phyloP scores from a whole-genome alignment of 495 filamentous ascomycete genomes.

The Xanthoparmelia taractica region DNA sequence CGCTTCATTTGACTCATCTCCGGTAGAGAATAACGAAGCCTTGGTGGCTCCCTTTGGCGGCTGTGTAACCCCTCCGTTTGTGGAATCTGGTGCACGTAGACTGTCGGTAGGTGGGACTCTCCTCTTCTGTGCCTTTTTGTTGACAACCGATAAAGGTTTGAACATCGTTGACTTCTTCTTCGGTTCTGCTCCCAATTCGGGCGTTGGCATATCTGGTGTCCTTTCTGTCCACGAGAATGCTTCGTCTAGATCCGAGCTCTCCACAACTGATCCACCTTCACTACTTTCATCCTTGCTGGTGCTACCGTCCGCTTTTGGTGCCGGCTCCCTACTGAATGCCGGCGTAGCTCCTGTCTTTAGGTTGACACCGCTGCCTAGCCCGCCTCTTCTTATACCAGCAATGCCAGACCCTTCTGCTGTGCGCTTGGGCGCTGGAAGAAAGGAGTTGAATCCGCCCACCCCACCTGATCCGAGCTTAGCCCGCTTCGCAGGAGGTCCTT shows the following conservation, averaged over 20 bases:
- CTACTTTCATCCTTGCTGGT: constrained; percentile 13
- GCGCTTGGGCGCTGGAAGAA: constrained; percentile 81
- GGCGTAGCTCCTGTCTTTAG: constrained; percentile 73
- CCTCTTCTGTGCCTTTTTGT: constrained; percentile 61
- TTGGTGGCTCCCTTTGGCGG: constrained; percentile 40
- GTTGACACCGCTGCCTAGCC: constrained; percentile 47
- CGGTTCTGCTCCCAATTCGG: constrained; percentile 55
- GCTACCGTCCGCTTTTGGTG: not conserved
- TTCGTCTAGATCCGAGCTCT: constrained; percentile 15
- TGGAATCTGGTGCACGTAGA: constrained; percentile 10
- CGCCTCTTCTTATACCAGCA: constrained; percentile 31
- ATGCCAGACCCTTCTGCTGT: constrained; percentile 36
- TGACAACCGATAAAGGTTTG: constrained; percentile 74
- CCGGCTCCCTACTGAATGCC: constrained; percentile 59
- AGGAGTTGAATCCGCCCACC: constrained; percentile 72
- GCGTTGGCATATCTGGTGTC: constrained; percentile 27
- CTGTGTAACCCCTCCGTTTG: constrained; percentile 5
- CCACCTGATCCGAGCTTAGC: constrained; percentile 49
- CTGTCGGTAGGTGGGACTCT: constrained; percentile 30
- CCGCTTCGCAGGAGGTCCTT: constrained; percentile 67
- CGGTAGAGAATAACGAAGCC: constrained; percentile 56
- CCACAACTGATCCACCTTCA: not conserved
- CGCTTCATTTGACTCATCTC: constrained; percentile 25
- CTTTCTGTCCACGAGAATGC: constrained; percentile 27
- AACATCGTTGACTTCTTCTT: constrained; percentile 79